Evolutionary conservation across 2,329 filamentous ascomycete species (phyloP), one percentile per base, ranked within the genome.

Genomic region (Trichoderma sp.): DNA sequence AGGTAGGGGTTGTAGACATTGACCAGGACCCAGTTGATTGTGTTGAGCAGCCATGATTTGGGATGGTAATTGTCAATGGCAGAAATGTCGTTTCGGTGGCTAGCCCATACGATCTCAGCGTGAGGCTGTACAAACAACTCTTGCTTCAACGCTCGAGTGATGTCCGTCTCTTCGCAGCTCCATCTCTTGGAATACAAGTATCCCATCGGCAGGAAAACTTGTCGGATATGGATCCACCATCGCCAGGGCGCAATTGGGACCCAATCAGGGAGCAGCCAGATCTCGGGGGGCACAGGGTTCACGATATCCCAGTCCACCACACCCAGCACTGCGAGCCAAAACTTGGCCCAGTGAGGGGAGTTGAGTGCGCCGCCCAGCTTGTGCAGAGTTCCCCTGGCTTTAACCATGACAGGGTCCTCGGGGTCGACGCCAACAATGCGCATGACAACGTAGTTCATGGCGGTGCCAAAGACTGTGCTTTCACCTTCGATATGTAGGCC

Each of bases 191-290:
- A 97, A 84, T 92, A 97, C 55, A 98, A 81, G 78, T 92, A 98
- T 0, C 92, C 90, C 94, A 98, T 98, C 6, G 95, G 92, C 63
- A 97, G 80, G 77, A 95, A 97, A n/a, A 99, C 95, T 81, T 93
- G 90, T n/a, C 96, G 93, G 81, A 98, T 98, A 77, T 99, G 96
- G 77, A 98, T 93, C 95, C 95, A 98, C 95, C 95, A 98, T 75
- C 94, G 86, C 94, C 94, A 97, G 0, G 95, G 95, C 6, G 94
- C 90, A 78, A 97, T 87, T 1, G 95, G 95, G 3, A 94, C 87
- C 94, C 94, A 97, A 80, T 97, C 93, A 0, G 95, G 95, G 4
- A 98, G 83, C 53, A 97, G 85, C 96, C 96, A 99, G 58, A 98
- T 81, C 83, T 99, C 96, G 0, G 96, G 93, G 1, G 96, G 96